Evolutionary conservation across 768 basidiomycete species (phyloP).

Genomic region (Mycena crocata): DNA sequence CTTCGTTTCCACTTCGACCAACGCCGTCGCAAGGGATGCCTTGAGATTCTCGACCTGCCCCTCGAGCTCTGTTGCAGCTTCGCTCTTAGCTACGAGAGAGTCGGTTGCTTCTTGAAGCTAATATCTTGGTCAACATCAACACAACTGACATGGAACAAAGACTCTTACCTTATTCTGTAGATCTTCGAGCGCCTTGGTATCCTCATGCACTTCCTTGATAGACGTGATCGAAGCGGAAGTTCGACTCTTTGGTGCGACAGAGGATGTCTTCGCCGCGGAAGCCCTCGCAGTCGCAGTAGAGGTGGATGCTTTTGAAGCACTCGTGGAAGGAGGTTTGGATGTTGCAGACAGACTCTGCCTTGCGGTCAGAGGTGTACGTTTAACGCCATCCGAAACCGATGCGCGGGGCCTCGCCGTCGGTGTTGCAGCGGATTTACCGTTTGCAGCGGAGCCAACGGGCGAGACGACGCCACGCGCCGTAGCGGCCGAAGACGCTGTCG

Average conservation of each 20-base stretch:
- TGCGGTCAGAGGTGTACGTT: constrained; percentile 57
- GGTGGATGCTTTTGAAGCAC: constrained; percentile 44
- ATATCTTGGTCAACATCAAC: constrained; percentile 7
- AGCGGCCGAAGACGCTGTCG: constrained; percentile 44
- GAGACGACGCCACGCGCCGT: constrained; percentile 64
- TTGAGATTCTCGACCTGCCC: constrained; percentile 61
- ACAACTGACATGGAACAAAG: constrained; percentile 8
- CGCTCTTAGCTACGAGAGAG: constrained; percentile 64
- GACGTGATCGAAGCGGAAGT: constrained; percentile 76
- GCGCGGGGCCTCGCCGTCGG: constrained; percentile 68
- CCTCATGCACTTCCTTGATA: constrained; percentile 75
- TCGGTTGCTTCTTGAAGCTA: constrained; percentile 73
- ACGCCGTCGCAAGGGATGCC: constrained; percentile 58
- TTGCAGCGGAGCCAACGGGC: constrained; percentile 63
- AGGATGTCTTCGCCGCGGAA: constrained; percentile 47
- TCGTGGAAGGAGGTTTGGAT: constrained; percentile 45
- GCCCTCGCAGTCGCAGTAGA: constrained; percentile 32
- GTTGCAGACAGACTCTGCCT: constrained; percentile 56
- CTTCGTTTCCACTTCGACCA: constrained; percentile 63
- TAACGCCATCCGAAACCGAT: constrained; percentile 73
- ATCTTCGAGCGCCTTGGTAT: constrained; percentile 66
- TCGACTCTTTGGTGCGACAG: constrained; percentile 55
- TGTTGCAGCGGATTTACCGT: constrained; percentile 55
- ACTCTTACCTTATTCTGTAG: constrained; percentile 69
- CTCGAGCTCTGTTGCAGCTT: constrained; percentile 64